Evolutionary conservation across 305 asterid genomes (phyloP), one percentile per base, ranked within the genome.

Genomic region (Solanum hybrid): DNA sequence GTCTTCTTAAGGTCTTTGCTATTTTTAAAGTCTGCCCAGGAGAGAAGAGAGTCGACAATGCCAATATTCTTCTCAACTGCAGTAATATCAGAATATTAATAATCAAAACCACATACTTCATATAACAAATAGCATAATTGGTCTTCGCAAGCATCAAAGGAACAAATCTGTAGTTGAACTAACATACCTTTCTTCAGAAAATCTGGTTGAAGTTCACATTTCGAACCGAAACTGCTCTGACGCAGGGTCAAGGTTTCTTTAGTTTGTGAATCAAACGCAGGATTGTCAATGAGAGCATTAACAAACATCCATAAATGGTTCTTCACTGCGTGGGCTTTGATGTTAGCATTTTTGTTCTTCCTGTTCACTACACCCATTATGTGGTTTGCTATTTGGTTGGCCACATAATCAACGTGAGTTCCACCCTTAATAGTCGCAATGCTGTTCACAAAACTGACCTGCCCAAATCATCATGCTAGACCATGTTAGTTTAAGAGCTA

Each of bases 181-280:
- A 29, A 71, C 93, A 36, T 31, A 97, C 99, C 99, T 95, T 85
- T 95, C 89, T 96, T 96, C 22, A 97, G 92, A 89, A 97, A 97
- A 89, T 95, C 96, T 26, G 94, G 40, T 1, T 96, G 91, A 90
- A 97, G 96, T 40, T 95, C 98, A 94, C 99, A 96, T 42, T 94
- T 93, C 81, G 99, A 94, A 64, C 99, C 99, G 89, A 97, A 97
- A 92, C 98, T 96, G 92, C 95, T 91, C 45, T 97, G 94, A 38
- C 98, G 95, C 76, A 97, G 96, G 76, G 99, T 97, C 91, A 97
- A 93, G 14, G 98, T 96, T 93, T 97, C 99, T 91, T 97, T 97
- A 34, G 99, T 96, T 95, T 97, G 99, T 80, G 99, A 97, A 94
- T 97, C 99, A 92, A 97, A 97, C 64, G 99, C 99, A 32, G 99